These are phyloP conservation scores for Neonectria magnoliae DNA, from an alignment of 2,329 filamentous ascomycete genomes.

Conservation along the genomic window DNA sequence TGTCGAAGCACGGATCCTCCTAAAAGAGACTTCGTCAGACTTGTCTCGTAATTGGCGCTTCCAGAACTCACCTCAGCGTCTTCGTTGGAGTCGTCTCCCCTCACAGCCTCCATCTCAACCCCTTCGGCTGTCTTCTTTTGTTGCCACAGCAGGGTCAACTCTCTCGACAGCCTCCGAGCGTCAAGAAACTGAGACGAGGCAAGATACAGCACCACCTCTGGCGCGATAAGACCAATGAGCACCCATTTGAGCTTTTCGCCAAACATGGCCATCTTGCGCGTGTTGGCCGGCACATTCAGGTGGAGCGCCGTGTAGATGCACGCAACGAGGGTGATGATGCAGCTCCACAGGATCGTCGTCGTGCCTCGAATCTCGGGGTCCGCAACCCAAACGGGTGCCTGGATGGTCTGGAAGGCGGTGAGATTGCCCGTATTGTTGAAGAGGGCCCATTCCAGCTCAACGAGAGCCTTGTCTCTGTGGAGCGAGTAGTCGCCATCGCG, in stretches of 20 bases:
- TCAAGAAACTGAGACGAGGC: slow-evolving; percentile 31
- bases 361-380: slow-evolving; percentile 44
- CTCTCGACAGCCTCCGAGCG: slow-evolving; percentile 9
- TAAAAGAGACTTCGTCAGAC: not conserved
- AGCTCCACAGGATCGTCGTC: slow-evolving; percentile 47
- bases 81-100: not conserved
- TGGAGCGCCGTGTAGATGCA: slow-evolving; percentile 52
- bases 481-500: not conserved
- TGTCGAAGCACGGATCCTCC: slow-evolving; percentile 22
- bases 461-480: slow-evolving; percentile 1
- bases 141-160: slow-evolving; percentile 7
- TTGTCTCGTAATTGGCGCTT: too few species aligned
- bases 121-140: not conserved
- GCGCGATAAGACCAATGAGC: slow-evolving; percentile 43
- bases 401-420: slow-evolving; percentile 1
- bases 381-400: not conserved
- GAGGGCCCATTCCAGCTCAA: slow-evolving; percentile 5
- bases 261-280: slow-evolving; percentile 11
- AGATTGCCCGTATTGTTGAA: slow-evolving; percentile 10
- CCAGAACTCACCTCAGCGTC: not conserved
- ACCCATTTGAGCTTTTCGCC: slow-evolving; percentile 44
- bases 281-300: slow-evolving; percentile 46
- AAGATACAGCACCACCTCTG: slow-evolving; percentile 46
- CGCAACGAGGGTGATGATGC: slow-evolving; percentile 46
- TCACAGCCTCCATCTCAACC: slow-evolving; percentile 21